Evolutionary conservation across 106 monocot genomes (phyloP).

Genomic region (Cymbidium sinense): DNA sequence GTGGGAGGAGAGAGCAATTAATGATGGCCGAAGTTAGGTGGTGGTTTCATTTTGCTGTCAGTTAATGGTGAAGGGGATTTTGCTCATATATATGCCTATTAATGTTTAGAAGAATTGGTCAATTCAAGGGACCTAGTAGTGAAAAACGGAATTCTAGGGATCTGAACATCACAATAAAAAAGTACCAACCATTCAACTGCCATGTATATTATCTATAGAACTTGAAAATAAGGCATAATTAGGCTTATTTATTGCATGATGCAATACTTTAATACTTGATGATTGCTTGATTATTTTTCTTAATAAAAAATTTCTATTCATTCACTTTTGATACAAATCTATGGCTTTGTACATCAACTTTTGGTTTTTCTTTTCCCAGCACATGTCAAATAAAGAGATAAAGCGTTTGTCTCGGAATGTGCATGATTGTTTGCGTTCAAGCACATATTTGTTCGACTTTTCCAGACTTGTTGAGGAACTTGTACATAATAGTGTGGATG

Average conservation of each 20-base stretch:
- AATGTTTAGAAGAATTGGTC: neutral
- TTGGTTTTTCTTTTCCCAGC: neutral
- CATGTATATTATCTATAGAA: neutral
- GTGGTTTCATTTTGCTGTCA: too few relatives aligned
- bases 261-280: neutral
- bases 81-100: too few relatives aligned
- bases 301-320: neutral
- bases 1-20: too few relatives aligned
- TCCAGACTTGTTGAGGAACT: constrained; percentile 90
- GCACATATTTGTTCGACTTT: constrained; percentile 68
- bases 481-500: constrained; percentile 78
- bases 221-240: neutral
- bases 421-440: constrained; percentile 51
- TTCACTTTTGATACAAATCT: neutral
- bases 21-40: too few relatives aligned
- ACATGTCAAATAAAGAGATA: constrained; percentile 53
- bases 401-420: constrained; percentile 53
- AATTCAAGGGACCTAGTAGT: neutral
- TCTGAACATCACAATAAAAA: neutral
- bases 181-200: neutral
- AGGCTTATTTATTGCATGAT: neutral
- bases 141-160: neutral
- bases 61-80: too few relatives aligned
- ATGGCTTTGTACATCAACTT: neutral
- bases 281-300: neutral